phyloP scores from a whole-genome alignment of 23 red algal genomes.

The Agarophyton chilense region DNA sequence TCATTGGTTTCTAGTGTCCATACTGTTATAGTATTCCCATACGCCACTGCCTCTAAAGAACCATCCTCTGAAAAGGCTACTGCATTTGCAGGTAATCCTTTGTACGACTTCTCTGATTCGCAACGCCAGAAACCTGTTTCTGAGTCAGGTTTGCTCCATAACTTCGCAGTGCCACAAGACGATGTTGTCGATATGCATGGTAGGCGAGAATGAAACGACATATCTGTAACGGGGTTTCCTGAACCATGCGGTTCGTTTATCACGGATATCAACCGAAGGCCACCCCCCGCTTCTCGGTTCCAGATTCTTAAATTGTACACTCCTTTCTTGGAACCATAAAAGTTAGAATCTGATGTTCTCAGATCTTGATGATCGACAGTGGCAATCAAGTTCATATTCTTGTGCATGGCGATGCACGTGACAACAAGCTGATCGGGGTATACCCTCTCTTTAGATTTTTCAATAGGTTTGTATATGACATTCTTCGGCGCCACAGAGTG shows the following conservation, averaged over 20 bases:
- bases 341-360: background rate
- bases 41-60: slow-evolving; percentile 52
- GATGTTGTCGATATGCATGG: slow-evolving; percentile 43
- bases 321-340: background rate
- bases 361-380: slow-evolving; percentile 53
- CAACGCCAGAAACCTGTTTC: slow-evolving; percentile 40
- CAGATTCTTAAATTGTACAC: slow-evolving; percentile 42
- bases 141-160: slow-evolving; percentile 17
- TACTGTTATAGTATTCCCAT: slow-evolving; percentile 50
- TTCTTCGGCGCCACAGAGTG: slow-evolving; percentile 21
- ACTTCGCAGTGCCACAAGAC: slow-evolving; percentile 25
- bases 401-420: background rate
- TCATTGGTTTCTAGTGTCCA: slow-evolving; percentile 36
- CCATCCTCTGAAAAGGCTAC: slow-evolving; percentile 68
- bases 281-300: slow-evolving; percentile 15
- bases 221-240: slow-evolving; percentile 18
- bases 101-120: slow-evolving; percentile 45
- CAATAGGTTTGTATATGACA: background rate
- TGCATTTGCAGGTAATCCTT: slow-evolving; percentile 10
- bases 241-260: slow-evolving; percentile 51
- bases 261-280: background rate
- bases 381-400: slow-evolving; percentile 1
- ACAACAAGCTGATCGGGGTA: slow-evolving; percentile 22
- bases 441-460: background rate
- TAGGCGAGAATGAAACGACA: slow-evolving; percentile 44